Percentiles rank a stretch among this genome's conserved stretches.
These are phyloP conservation scores for Echeveria elegans DNA, from an alignment of 164 flowering plant genomes.

Conservation along the genomic window DNA sequence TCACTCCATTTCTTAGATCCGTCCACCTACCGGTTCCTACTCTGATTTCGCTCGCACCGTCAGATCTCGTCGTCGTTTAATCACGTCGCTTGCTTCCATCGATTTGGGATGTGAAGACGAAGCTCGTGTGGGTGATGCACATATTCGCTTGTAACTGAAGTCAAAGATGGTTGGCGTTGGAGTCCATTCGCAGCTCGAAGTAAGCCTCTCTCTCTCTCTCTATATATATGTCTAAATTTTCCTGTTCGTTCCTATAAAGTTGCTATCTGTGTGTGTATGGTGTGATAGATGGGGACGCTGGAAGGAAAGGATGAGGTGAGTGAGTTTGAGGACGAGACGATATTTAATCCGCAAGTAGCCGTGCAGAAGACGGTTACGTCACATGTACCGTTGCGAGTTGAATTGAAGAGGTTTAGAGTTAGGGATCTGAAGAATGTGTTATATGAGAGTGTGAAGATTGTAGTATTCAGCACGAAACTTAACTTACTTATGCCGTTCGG, in stretches of 20 bases:
- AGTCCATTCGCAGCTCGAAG: conserved; percentile 25
- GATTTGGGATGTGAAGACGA: too few species aligned
- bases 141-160: conserved; percentile 1
- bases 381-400: conserved; percentile 17
- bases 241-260: background rate
- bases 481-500: conserved; percentile 67
- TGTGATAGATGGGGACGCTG: conserved; percentile 41
- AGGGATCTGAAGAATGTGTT: conserved; percentile 18
- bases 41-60: too few species aligned
- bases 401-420: conserved; percentile 9
- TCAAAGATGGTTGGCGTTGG: conserved; percentile 16
- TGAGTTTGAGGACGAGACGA: conserved; percentile 42
- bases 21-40: too few species aligned
- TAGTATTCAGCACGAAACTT: conserved; percentile 45
- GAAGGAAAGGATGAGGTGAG: conserved; percentile 20
- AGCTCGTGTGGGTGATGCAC: too few species aligned
- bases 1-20: background rate
- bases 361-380: conserved; percentile 20
- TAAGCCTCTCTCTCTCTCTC: conserved; percentile 14
- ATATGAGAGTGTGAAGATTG: conserved; percentile 38
- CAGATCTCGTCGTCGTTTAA: background rate
- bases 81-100: too few species aligned
- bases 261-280: background rate
- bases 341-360: conserved; percentile 22
- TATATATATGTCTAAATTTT: background rate